Evolutionary conservation across 2,329 filamentous ascomycete genomes (phyloP).

Genomic region (Calonectria pauciramosa): DNA sequence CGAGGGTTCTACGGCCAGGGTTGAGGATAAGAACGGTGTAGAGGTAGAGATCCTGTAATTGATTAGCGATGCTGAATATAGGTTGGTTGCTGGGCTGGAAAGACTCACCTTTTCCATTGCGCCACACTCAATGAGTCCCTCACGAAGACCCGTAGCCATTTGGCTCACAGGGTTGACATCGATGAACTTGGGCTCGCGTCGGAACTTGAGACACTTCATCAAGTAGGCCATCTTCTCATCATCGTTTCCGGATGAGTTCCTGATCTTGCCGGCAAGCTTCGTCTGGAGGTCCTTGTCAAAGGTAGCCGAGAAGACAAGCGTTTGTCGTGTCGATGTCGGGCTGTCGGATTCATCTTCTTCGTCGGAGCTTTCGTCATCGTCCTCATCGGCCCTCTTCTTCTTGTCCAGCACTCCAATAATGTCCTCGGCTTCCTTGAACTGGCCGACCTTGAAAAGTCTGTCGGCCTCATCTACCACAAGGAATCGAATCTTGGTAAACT

Average conservation of each 20-base stretch:
- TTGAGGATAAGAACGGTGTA: conserved; percentile 90
- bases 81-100: neutral
- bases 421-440: conserved; percentile 94
- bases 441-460: conserved; percentile 88
- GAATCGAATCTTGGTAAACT: conserved; percentile 82
- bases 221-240: conserved; percentile 93
- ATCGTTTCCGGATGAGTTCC: conserved; percentile 67
- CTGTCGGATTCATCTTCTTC: conserved; percentile 63
- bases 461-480: conserved; percentile 96
- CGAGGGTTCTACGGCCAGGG: conserved; percentile 82
- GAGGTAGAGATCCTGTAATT: conserved; percentile 83
- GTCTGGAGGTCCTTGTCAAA: conserved; percentile 93
- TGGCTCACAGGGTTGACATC: conserved; percentile 91
- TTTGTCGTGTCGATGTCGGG: conserved; percentile 75
- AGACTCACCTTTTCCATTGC: conserved; percentile 86
- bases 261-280: conserved; percentile 73
- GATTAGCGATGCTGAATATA: conserved; percentile 12
- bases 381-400: conserved; percentile 68
- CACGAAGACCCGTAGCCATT: conserved; percentile 88
- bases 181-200: conserved; percentile 88
- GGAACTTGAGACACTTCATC: conserved; percentile 89
- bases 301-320: conserved; percentile 95
- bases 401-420: conserved; percentile 87
- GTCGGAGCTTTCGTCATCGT: conserved; percentile 65
- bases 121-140: conserved; percentile 92